Evolutionary conservation across 176 grass and related monocot species (phyloP).

Genomic region (Carex pumila): DNA sequence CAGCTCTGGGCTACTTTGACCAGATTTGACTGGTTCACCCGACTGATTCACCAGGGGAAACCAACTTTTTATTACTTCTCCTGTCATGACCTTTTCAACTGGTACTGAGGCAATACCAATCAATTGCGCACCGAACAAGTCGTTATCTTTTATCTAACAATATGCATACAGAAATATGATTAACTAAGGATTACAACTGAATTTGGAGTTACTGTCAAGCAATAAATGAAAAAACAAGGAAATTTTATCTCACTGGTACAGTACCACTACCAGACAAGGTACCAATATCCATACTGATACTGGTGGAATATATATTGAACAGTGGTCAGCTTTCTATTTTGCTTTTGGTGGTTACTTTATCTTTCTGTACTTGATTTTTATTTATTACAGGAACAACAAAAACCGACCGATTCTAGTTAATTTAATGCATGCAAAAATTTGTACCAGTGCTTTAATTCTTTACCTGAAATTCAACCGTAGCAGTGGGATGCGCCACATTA

Average conservation of each 20-base stretch:
- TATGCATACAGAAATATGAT: not conserved
- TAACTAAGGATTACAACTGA: not conserved
- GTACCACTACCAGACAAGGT: not conserved
- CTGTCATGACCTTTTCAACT: conserved; percentile 49
- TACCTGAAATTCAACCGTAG: conserved; percentile 71
- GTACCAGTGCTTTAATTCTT: not conserved
- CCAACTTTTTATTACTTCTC: conserved; percentile 52
- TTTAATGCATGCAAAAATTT: not conserved
- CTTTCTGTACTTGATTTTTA: not conserved
- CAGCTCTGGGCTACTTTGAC: conserved; percentile 35
- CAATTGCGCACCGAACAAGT: conserved; percentile 85
- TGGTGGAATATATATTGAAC: not conserved
- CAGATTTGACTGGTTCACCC: conserved; percentile 24
- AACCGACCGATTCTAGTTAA: not conserved
- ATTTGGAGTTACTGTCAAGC: not conserved
- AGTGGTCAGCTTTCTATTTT: not conserved
- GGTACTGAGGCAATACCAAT: conserved; percentile 76
- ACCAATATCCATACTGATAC: not conserved
- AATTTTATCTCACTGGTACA: not conserved
- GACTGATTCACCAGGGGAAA: conserved; percentile 54
- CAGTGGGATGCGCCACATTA: conserved; percentile 74
- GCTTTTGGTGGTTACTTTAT: not conserved
- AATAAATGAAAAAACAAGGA: not conserved
- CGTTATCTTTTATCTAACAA: conserved; percentile 52
- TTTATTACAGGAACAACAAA: not conserved